Percentiles rank a stretch among this genome's conserved stretches.
phyloP scores from a whole-genome alignment of 495 filamentous ascomycete species.

The Recurvomyces mirabilis region DNA sequence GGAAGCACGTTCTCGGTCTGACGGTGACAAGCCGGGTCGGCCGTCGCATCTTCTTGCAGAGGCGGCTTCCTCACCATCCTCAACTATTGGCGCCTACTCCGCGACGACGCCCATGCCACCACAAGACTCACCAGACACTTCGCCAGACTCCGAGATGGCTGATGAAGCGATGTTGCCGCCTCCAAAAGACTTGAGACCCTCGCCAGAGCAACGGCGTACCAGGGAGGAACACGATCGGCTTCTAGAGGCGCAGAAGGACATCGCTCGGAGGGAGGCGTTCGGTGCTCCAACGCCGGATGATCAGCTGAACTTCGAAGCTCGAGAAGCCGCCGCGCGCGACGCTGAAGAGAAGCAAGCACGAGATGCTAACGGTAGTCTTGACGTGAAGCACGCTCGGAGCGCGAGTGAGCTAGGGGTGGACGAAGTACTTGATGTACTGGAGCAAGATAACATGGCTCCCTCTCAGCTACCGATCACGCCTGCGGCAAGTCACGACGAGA shows the following conservation, averaged over 20 bases:
- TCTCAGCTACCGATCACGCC: slow-evolving; percentile 1
- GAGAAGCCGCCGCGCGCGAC: slow-evolving; percentile 15
- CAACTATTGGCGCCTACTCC: slow-evolving; percentile 34
- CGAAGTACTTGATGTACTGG: slow-evolving; percentile 9
- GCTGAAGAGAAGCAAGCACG: slow-evolving; percentile 25
- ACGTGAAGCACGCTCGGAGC: not conserved
- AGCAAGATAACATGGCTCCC: not conserved
- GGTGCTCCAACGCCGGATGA: slow-evolving; percentile 30
- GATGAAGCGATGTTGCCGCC: slow-evolving; percentile 28
- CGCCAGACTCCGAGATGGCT: slow-evolving; percentile 42
- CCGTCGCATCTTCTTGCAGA: slow-evolving; percentile 17
- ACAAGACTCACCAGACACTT: slow-evolving; percentile 40
- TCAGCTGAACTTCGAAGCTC: slow-evolving; percentile 30
- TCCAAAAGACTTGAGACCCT: slow-evolving; percentile 24
- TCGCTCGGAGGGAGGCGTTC: slow-evolving; percentile 27
- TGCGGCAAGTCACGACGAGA: slow-evolving; percentile 1
- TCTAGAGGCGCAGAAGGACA: slow-evolving; percentile 29
- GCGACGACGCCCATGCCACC: slow-evolving; percentile 32
- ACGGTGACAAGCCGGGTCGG: slow-evolving; percentile 8
- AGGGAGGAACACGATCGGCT: slow-evolving; percentile 33
- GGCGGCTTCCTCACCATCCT: slow-evolving; percentile 31
- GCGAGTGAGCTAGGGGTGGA: slow-evolving; percentile 7
- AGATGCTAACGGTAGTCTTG: slow-evolving; percentile 18
- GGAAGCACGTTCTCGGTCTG: slow-evolving; percentile 18
- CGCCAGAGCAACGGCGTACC: slow-evolving; percentile 25